A percentile compares a stretch with the other conserved stretches of the same genome.
phyloP scores from a whole-genome alignment of 2,329 filamentous ascomycete genomes.

The Colletotrichum sp. region DNA sequence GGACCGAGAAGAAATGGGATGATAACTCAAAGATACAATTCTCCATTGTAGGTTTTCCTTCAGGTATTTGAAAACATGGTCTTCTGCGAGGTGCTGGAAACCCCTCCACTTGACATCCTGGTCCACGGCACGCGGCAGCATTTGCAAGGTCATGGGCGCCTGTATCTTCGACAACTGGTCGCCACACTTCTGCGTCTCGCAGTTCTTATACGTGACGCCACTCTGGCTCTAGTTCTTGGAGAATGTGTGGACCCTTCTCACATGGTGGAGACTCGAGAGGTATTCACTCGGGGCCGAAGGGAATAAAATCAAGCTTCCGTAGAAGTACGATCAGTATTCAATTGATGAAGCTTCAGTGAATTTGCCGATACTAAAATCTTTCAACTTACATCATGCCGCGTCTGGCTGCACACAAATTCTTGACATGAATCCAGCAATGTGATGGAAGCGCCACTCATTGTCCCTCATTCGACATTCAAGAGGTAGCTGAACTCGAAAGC shows the following conservation, averaged over 20 bases:
- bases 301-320: not conserved
- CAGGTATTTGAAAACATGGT: not conserved
- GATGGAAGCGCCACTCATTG: not conserved
- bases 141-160: not conserved
- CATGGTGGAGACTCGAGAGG: not conserved
- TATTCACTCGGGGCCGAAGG: not conserved
- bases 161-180: not conserved
- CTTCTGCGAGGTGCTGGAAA: not conserved
- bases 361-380: not conserved
- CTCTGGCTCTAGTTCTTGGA: not conserved
- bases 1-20: not conserved
- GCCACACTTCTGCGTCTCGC: not conserved
- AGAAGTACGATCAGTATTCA: not conserved
- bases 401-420: not conserved
- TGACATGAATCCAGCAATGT: not conserved
- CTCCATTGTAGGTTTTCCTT: not conserved
- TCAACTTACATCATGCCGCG: rapidly evolving
- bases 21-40: not conserved
- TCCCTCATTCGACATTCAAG: not conserved
- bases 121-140: not conserved
- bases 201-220: not conserved
- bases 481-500: not conserved
- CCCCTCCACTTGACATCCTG: not conserved
- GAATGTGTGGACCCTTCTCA: not conserved
- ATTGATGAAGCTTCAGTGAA: not conserved